Evolutionary conservation across 345 rosid genomes (phyloP).

Genomic region (Adansonia digitata): DNA sequence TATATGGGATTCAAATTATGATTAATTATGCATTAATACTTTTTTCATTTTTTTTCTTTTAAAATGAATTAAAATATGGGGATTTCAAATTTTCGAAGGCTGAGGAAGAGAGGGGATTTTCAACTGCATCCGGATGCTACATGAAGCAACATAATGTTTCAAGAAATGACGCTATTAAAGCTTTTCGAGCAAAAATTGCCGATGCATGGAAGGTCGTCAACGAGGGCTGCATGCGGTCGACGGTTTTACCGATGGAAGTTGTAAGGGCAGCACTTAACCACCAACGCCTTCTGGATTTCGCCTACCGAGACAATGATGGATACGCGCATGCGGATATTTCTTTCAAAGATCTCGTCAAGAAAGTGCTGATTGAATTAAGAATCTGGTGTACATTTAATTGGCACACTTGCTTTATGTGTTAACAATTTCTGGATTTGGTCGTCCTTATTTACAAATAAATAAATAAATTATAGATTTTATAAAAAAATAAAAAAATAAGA

Average conservation of each 20-base stretch:
- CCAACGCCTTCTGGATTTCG: not conserved
- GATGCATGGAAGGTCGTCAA: not conserved
- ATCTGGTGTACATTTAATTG: not conserved
- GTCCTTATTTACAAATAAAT: no score
- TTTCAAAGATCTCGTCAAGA: not conserved
- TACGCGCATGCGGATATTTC: not conserved
- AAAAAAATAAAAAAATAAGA: not conserved
- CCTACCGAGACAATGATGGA: not conserved
- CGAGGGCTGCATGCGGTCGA: not conserved
- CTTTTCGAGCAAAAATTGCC: not conserved
- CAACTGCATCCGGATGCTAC: not conserved
- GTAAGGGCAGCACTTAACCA: not conserved
- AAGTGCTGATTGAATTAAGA: not conserved
- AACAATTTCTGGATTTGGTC: no score
- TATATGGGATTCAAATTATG: no score
- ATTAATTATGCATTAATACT: no score
- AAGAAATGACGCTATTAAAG: not conserved
- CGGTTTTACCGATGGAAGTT: not conserved
- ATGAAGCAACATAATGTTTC: not conserved
- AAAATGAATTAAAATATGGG: no score
- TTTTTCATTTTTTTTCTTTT: no score
- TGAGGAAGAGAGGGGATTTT: not conserved
- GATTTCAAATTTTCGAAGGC: not conserved
- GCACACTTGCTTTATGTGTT: not conserved
- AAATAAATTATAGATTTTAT: no score